Conservation (phyloP, 306 rosid species). For the Begonia masoniana region DNA sequence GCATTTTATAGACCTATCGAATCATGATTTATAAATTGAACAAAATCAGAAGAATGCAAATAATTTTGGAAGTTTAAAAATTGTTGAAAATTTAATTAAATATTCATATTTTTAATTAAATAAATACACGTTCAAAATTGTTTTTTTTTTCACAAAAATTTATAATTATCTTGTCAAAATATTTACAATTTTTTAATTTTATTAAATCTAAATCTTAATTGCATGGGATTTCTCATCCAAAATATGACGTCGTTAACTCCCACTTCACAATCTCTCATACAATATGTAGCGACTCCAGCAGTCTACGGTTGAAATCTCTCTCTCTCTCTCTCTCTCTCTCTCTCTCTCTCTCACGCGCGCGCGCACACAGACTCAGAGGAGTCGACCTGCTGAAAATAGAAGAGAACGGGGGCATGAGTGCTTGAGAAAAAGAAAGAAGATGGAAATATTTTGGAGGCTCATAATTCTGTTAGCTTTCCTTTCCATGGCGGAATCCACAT, state of each 20-base stretch:
- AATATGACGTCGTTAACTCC: neutral
- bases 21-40: too few species aligned
- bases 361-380: neutral
- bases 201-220: too few species aligned
- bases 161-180: too few species aligned
- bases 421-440: constrained; percentile 9
- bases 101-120: too few species aligned
- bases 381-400: neutral
- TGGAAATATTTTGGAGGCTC: constrained; percentile 19
- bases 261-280: neutral
- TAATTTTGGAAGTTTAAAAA: too few species aligned
- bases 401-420: neutral
- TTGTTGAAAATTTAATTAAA: too few species aligned
- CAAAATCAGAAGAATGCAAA: too few species aligned
- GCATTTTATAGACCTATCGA: too few species aligned
- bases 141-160: too few species aligned
- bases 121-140: too few species aligned
- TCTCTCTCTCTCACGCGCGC: neutral
- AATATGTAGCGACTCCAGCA: neutral
- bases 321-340: neutral
- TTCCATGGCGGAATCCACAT: constrained; percentile 29
- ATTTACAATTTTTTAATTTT: too few species aligned
- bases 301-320: neutral
- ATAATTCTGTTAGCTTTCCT: constrained; percentile 27
- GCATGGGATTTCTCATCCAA: neutral